A percentile compares a stretch with the other conserved stretches of the same genome.
Conservation (phyloP, 1,139 yeast species). For the Suhomyces terraborum region DNA sequence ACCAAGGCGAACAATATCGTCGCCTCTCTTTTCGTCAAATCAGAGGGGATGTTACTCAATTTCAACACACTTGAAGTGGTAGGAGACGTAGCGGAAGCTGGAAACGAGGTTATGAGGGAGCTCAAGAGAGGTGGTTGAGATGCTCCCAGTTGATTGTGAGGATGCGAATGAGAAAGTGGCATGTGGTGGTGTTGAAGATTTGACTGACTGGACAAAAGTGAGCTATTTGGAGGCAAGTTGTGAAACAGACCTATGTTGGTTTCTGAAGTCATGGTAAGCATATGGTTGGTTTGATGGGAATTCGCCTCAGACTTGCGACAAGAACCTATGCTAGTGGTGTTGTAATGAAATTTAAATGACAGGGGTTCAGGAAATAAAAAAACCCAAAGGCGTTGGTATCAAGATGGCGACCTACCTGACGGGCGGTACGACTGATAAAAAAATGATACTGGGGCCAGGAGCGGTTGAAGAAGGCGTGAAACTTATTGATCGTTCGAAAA, state of each 20-base stretch:
- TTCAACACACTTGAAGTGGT: slow-evolving; percentile 29
- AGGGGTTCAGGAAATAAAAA: neutral
- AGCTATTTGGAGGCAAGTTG: slow-evolving; percentile 15
- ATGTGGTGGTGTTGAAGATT: slow-evolving; percentile 12
- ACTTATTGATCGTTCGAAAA: neutral
- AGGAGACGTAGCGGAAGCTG: slow-evolving; percentile 14
- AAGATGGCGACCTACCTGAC: neutral
- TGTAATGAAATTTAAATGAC: neutral
- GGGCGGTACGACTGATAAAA: slow-evolving; percentile 1
- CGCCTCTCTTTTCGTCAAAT: slow-evolving; percentile 75
- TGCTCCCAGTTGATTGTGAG: slow-evolving; percentile 11
- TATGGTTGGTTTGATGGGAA: slow-evolving; percentile 6
- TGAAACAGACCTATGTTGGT: slow-evolving; percentile 22
- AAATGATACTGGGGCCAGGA: neutral
- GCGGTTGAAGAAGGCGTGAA: neutral
- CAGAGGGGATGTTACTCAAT: slow-evolving; percentile 67
- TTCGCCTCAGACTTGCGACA: neutral
- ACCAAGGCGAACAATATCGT: slow-evolving; percentile 78
- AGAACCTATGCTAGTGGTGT: neutral
- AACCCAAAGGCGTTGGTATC: neutral
- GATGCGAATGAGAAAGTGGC: slow-evolving; percentile 11
- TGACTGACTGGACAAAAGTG: slow-evolving; percentile 9
- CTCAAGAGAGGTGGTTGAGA: slow-evolving; percentile 15
- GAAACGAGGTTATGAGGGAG: slow-evolving; percentile 13
- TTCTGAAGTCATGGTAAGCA: slow-evolving; percentile 26